These are phyloP conservation scores for Pichia pseudocactophila DNA, from an alignment of 805 yeast genomes.

Conservation along the genomic window DNA sequence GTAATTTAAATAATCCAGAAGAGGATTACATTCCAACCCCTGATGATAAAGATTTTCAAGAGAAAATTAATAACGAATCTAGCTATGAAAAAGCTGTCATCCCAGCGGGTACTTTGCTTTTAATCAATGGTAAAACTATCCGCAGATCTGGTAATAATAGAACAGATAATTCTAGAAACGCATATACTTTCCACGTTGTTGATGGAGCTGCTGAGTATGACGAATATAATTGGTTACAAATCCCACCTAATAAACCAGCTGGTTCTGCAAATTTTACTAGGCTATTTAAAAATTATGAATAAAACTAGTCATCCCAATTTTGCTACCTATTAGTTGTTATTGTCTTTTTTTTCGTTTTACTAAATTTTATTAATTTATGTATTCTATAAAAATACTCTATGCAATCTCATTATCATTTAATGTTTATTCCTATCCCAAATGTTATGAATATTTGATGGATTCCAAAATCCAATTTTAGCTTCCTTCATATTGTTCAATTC, in stretches of 20 bases:
- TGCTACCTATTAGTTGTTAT: too few relatives aligned
- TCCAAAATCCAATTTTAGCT: constrained; percentile 21
- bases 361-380: neutral
- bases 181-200: constrained; percentile 72
- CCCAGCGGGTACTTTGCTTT: constrained; percentile 61
- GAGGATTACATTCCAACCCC: constrained; percentile 15
- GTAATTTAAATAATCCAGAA: constrained; percentile 19
- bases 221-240: constrained; percentile 64
- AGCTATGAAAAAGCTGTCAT: constrained; percentile 49
- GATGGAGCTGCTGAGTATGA: constrained; percentile 61
- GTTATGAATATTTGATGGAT: constrained; percentile 3
- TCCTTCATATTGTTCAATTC: constrained; percentile 18
- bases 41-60: constrained; percentile 19
- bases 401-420: neutral
- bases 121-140: constrained; percentile 62
- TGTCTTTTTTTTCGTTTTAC: neutral
- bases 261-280: constrained; percentile 58
- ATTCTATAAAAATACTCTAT: neutral
- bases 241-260: constrained; percentile 42
- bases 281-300: constrained; percentile 24
- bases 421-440: constrained; percentile 3
- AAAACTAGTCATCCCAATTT: too few relatives aligned
- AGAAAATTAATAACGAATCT: constrained; percentile 27
- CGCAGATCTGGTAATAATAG: constrained; percentile 61
- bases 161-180: constrained; percentile 52